These are phyloP conservation scores for Botrytis tulipae DNA, from an alignment of 2,329 filamentous ascomycete species.

Conservation along the genomic window DNA sequence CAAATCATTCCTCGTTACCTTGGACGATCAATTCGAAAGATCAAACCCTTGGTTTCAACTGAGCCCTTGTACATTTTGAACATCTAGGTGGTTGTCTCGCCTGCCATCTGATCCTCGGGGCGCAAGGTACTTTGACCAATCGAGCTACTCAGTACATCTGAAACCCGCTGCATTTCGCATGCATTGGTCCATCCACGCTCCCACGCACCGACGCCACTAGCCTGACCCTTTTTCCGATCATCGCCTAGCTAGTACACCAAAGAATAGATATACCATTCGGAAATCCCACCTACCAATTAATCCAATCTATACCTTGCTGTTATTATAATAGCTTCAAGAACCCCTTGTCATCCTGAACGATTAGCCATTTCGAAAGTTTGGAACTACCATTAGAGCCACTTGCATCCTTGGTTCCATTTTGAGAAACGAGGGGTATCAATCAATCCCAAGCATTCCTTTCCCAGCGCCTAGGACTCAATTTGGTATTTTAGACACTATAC, in stretches of 20 bases:
- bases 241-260: background rate
- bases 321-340: conserved; percentile 7
- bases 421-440: conserved; percentile 20
- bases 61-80: conserved; percentile 2
- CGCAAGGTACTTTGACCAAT: conserved; percentile 11
- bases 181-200: conserved; percentile 15
- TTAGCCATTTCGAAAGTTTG: background rate
- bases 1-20: conserved; percentile 9
- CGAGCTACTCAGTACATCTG: conserved; percentile 12
- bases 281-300: background rate
- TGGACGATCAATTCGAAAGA: background rate
- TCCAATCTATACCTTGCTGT: conserved; percentile 1
- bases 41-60: conserved; percentile 15
- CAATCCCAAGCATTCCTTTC: conserved; percentile 22
- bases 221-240: conserved; percentile 16
- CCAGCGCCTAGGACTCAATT: conserved; percentile 18
- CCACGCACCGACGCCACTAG: conserved; percentile 12
- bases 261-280: conserved; percentile 4
- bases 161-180: conserved; percentile 17
- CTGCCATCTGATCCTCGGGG: conserved; percentile 21
- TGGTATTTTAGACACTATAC: background rate
- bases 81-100: conserved; percentile 12
- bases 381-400: conserved; percentile 13
- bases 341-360: conserved; percentile 16
- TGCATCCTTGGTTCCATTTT: conserved; percentile 21